A percentile compares a stretch with the other conserved stretches of the same genome.
These are phyloP conservation scores for Rubia yunnanensis DNA, from an alignment of 257 asterid genomes.

Conservation along the genomic window DNA sequence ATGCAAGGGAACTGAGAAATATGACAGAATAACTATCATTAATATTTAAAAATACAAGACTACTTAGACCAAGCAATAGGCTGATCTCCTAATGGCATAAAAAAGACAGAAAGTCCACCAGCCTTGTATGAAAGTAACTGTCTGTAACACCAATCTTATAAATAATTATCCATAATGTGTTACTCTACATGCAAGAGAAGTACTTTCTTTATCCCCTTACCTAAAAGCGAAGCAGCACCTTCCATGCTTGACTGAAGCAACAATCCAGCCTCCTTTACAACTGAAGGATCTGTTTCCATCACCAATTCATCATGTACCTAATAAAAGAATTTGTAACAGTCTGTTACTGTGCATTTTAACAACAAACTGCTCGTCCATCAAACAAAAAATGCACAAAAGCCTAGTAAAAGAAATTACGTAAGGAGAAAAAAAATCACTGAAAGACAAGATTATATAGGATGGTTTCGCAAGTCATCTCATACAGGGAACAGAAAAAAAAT, in stretches of 20 bases:
- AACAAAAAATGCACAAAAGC: neutral
- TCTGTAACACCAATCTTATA: neutral
- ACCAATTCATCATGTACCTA: slow-evolving; percentile 95
- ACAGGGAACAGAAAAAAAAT: neutral
- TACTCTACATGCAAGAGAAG: neutral
- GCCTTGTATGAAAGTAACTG: neutral
- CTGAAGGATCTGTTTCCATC: slow-evolving; percentile 68
- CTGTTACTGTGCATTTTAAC: neutral
- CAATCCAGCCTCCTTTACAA: slow-evolving; percentile 72
- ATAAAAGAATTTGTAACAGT: neutral
- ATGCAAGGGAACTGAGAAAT: slow-evolving; percentile 71
- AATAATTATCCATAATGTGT: neutral
- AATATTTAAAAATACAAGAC: slow-evolving; percentile 3
- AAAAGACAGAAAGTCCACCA: neutral
- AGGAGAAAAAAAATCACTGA: neutral
- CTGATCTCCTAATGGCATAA: neutral
- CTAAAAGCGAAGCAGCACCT: slow-evolving; percentile 70
- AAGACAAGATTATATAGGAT: neutral
- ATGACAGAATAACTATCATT: slow-evolving; percentile 6
- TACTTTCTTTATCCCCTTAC: slow-evolving; percentile 32
- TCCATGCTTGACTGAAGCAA: slow-evolving; percentile 81
- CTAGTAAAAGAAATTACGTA: neutral
- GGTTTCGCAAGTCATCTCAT: neutral
- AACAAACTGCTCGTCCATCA: neutral
- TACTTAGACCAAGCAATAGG: too few species aligned